Percentiles rank a stretch among this genome's conserved stretches.
phyloP scores from a whole-genome alignment of 2,329 filamentous ascomycete genomes.

The Stagonosporopsis chrysanthemi region DNA sequence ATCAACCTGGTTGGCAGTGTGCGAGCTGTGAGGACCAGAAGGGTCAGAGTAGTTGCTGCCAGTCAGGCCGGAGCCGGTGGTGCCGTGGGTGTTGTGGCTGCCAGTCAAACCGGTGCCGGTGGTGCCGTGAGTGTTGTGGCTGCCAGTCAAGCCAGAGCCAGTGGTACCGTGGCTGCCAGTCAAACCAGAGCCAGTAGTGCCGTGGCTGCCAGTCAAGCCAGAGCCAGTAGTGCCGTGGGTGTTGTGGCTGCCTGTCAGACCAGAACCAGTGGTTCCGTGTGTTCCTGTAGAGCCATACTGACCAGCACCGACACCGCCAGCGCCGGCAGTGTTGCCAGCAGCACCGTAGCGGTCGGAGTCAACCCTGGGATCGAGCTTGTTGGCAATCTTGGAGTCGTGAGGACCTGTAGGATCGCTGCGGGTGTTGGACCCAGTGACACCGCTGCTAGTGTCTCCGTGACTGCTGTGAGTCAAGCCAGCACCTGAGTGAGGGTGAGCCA shows the following conservation, averaged over 20 bases:
- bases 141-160: conserved; percentile 18
- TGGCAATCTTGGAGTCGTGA: conserved; percentile 22
- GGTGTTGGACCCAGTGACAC: conserved; percentile 14
- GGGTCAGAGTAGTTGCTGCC: conserved; percentile 21
- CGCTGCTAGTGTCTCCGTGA: conserved; percentile 22
- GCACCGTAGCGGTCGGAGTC: conserved; percentile 38
- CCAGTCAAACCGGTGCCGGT: conserved; percentile 16
- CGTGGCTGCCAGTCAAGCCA: conserved; percentile 11
- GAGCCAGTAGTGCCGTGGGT: conserved; percentile 18
- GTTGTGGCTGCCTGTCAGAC: conserved; percentile 18
- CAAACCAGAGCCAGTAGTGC: conserved; percentile 13
- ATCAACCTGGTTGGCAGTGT: conserved; percentile 27
- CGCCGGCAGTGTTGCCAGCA: conserved; percentile 32
- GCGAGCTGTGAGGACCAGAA: conserved; percentile 29
- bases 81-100: conserved; percentile 20
- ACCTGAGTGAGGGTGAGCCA: conserved; percentile 22
- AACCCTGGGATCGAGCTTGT: conserved; percentile 36
- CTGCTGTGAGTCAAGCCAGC: conserved; percentile 22
- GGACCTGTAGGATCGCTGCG: conserved; percentile 29
- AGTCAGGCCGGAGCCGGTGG: conserved; percentile 15
- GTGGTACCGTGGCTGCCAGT: conserved; percentile 6
- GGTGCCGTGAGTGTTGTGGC: conserved; percentile 21
- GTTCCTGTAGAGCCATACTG: conserved; percentile 18
- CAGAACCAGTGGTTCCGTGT: conserved; percentile 16
- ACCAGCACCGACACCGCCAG: conserved; percentile 16